Evolutionary conservation across 2,329 filamentous ascomycete species (phyloP), one percentile per base, ranked within the genome.

Genomic region (Fusarium coicis): DNA sequence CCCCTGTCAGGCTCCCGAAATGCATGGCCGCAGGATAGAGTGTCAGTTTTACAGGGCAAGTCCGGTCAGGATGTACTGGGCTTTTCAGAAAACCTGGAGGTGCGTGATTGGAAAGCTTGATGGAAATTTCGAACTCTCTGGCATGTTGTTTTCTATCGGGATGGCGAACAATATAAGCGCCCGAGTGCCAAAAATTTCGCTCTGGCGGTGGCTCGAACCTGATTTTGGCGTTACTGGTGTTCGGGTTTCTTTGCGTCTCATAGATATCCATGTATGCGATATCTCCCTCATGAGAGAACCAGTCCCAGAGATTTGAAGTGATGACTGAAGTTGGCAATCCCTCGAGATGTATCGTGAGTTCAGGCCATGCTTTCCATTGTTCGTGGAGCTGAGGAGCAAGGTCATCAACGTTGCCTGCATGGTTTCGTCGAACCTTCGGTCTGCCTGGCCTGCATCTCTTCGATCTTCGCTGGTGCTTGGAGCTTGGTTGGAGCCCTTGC

Each of bases 1-100:
- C 85, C 2, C 85, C 81, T 4, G 86, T 74, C 81, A 90, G 85
- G 44, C 90, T 83, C 0, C 93, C 93, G 73, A 95, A 92, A 23
- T 90, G 86, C 4, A 95, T 76, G 1, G 81, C 83, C 3, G 78
- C 74, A 6, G 87, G 83, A 4, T 79, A 76, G 4, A 90, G 70
- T 21, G 77, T 83, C 79, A 88, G 80, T 26, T 77, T 77, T 28
- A 77, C 66, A 3, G 81, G 80, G 47, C 83, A 81, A 10, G 42
- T 53, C 10, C 75, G 70, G 8, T 74, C 73, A 15, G 53, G 47
- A 21, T 60, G 68, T 30, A 76, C 59, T 2, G 69, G 75, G 28
- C 74, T 79, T 44, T 54, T 56, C 14, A 77, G 28, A 61, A 69
- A 78, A 5, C 63, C 44, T 18, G 64, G 21, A 4, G 74, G 74